Evolutionary conservation across 2,329 filamentous ascomycete species (phyloP).

Genomic region (Cladosporium sp.): DNA sequence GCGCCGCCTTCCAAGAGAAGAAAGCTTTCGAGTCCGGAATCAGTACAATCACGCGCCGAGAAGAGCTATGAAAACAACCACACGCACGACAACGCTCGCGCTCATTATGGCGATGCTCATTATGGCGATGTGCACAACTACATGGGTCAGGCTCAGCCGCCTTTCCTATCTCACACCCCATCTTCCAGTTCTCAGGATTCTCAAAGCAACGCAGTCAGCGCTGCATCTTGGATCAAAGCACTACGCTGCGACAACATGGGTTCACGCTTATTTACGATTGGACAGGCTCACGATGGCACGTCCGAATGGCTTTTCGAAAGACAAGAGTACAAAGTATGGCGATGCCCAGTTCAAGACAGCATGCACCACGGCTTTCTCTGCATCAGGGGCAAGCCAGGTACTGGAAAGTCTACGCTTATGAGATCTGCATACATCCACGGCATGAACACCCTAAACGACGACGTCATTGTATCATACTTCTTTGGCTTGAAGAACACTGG

Average conservation of each 20-base stretch:
- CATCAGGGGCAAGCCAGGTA: conserved; percentile 36
- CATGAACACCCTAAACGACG: neutral
- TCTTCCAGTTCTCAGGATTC: neutral
- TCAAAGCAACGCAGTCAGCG: neutral
- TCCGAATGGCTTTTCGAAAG: conserved; percentile 47
- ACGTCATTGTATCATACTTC: conserved; percentile 48
- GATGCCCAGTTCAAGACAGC: conserved; percentile 27
- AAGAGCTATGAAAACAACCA: neutral
- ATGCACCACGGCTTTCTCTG: conserved; percentile 39
- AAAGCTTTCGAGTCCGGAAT: neutral
- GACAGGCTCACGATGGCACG: conserved; percentile 40
- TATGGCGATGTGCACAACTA: neutral
- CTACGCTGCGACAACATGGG: conserved; percentile 39
- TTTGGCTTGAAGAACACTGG: conserved; percentile 49
- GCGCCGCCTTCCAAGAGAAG: neutral
- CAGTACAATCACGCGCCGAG: neutral
- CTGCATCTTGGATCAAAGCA: conserved; percentile 5
- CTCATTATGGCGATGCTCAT: too few species aligned
- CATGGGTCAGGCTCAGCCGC: neutral
- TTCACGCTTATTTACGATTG: conserved; percentile 32
- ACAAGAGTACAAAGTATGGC: conserved; percentile 43
- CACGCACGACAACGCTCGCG: neutral
- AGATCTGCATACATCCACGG: conserved; percentile 34
- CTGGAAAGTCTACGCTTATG: conserved; percentile 42
- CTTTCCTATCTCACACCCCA: neutral